phyloP scores from a whole-genome alignment of 495 filamentous ascomycete genomes.

The Cudoniella acicularis region DNA sequence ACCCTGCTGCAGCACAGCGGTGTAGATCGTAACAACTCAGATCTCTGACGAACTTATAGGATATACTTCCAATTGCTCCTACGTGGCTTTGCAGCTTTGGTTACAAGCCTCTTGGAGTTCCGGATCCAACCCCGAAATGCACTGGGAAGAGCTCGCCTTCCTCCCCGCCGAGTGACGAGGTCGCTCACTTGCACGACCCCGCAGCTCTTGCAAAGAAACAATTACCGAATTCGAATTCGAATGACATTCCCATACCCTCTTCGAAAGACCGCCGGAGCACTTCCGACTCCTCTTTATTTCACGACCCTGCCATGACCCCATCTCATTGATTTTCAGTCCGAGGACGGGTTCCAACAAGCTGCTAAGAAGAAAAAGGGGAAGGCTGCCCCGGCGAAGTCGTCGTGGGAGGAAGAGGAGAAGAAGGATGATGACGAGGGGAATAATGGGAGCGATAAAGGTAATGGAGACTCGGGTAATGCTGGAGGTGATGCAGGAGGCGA shows the following conservation, averaged over 20 bases:
- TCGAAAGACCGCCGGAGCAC: conserved; percentile 10
- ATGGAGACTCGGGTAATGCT: conserved; percentile 18
- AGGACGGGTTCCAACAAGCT: conserved; percentile 42
- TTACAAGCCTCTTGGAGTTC: conserved; percentile 14
- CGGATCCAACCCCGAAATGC: conserved; percentile 1
- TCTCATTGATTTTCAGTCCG: conserved; percentile 40
- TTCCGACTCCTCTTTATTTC: conserved; percentile 24
- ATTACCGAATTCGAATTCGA: conserved; percentile 18
- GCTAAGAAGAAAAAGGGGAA: conserved; percentile 40
- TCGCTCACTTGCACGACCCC: conserved; percentile 18
- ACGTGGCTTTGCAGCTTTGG: conserved; percentile 24
- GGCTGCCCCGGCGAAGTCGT: conserved; percentile 9
- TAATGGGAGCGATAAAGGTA: conserved; percentile 29
- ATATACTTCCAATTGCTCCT: conserved; percentile 17
- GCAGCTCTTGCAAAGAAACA: conserved; percentile 24
- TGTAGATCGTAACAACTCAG: conserved; percentile 26
- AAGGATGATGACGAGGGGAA: conserved; percentile 37
- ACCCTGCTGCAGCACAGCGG: conserved; percentile 26
- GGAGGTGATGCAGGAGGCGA: conserved; percentile 30
- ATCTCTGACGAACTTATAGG: conserved; percentile 26
- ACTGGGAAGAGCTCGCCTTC: neutral
- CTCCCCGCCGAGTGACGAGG: conserved; percentile 10
- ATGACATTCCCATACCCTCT: conserved; percentile 16
- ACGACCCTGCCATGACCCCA: conserved; percentile 30
- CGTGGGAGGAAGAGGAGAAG: conserved; percentile 33